Percentiles rank a stretch among this genome's conserved stretches.
Evolutionary conservation across 2,329 filamentous ascomycete species (phyloP).

Genomic region (Talaromyces funiculosus): DNA sequence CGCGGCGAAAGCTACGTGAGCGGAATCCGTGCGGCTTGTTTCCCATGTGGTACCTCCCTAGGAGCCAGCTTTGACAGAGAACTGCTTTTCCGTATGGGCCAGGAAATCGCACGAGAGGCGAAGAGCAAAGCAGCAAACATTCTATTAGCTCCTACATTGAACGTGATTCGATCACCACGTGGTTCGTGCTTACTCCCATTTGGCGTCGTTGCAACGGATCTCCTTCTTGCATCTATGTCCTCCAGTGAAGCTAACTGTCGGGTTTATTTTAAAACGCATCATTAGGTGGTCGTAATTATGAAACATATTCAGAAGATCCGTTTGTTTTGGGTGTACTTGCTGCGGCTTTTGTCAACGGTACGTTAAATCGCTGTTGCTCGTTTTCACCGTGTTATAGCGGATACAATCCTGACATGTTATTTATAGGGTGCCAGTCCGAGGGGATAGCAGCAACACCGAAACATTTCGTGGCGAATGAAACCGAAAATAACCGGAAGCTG

Average conservation of each 20-base stretch:
- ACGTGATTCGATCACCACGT: constrained; percentile 74
- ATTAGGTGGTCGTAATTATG: constrained; percentile 79
- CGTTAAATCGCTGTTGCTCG: too few species aligned
- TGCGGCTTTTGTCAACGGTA: constrained; percentile 64
- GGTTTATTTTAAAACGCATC: too few species aligned
- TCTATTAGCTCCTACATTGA: constrained; percentile 70
- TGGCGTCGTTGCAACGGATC: too few species aligned
- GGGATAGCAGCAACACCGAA: constrained; percentile 65
- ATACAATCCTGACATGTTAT: too few species aligned
- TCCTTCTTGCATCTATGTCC: too few species aligned
- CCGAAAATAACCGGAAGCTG: constrained; percentile 40
- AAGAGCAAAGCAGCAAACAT: constrained; percentile 69
- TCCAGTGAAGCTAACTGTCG: too few species aligned
- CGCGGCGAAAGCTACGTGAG: constrained; percentile 65
- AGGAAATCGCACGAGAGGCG: constrained; percentile 64
- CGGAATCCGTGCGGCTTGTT: constrained; percentile 65
- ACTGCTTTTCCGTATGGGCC: constrained; percentile 62
- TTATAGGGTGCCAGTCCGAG: constrained; percentile 36
- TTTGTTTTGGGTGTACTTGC: constrained; percentile 68
- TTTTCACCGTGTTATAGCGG: too few species aligned
- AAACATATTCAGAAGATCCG: constrained; percentile 80
- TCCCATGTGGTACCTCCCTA: constrained; percentile 72
- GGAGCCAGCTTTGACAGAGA: constrained; percentile 73
- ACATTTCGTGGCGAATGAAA: constrained; percentile 48
- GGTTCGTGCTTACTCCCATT: too few species aligned